Evolutionary conservation across 257 asterid genomes (phyloP).

Genomic region (Cynanchum wilfordii): DNA sequence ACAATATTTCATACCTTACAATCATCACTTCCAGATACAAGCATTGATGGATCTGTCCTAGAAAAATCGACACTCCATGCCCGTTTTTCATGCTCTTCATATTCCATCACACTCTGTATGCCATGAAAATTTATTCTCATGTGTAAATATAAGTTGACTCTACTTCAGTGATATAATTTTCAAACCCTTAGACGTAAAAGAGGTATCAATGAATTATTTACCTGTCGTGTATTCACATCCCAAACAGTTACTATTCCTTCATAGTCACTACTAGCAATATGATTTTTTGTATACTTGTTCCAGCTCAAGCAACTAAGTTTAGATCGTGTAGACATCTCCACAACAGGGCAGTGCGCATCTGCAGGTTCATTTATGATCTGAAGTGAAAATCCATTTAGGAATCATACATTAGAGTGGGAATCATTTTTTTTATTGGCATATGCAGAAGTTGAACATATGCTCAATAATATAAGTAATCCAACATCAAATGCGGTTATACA

Average conservation of each 20-base stretch:
- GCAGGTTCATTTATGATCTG: constrained; percentile 45
- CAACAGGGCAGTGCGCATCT: constrained; percentile 42
- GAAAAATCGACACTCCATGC: constrained; percentile 56
- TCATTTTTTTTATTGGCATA: background rate
- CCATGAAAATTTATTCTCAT: background rate
- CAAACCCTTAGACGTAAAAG: background rate
- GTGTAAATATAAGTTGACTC: background rate
- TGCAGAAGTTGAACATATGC: background rate
- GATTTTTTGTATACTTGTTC: constrained; percentile 39
- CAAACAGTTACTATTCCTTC: constrained; percentile 51
- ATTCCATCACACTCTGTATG: constrained; percentile 41
- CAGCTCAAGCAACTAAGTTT: constrained; percentile 50
- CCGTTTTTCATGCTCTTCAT: constrained; percentile 49
- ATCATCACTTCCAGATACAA: constrained; percentile 51
- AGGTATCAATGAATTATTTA: constrained; percentile 5
- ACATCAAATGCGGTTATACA: background rate
- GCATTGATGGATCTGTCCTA: constrained; percentile 44
- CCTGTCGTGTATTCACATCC: constrained; percentile 46
- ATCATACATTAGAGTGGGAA: background rate
- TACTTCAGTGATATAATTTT: background rate
- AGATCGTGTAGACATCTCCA: constrained; percentile 42
- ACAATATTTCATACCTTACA: constrained; percentile 28
- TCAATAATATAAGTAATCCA: background rate
- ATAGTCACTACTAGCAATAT: constrained; percentile 45
- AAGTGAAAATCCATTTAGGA: constrained; percentile 12